Percentiles rank a stretch among this genome's conserved stretches.
Evolutionary conservation across 2,329 filamentous ascomycete genomes (phyloP).

Genomic region (Cladosporium cucumerinum): DNA sequence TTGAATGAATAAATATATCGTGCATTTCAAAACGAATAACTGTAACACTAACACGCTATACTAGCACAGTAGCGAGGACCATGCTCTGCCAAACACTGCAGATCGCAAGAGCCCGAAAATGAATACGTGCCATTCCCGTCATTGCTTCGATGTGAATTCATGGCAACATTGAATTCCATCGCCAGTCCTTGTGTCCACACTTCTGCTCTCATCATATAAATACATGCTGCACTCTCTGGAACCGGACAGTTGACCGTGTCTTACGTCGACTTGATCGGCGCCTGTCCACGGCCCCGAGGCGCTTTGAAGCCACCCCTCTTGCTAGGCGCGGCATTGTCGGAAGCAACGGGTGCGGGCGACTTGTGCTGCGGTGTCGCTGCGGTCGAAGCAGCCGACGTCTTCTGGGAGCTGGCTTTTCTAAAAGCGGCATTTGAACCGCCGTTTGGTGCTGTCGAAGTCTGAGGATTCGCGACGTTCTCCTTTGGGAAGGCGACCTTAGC

Average conservation of each 20-base stretch:
- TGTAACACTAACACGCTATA: conserved; percentile 3
- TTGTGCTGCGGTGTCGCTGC: conserved; percentile 7
- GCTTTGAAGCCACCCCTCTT: conserved; percentile 14
- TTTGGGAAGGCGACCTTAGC: conserved; percentile 4
- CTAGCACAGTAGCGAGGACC: conserved; percentile 10
- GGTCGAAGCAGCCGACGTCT: conserved; percentile 6
- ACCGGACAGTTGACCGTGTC: background rate
- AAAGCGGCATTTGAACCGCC: conserved; percentile 14
- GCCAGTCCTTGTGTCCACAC: background rate
- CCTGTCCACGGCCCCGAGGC: background rate
- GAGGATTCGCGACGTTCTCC: conserved; percentile 8
- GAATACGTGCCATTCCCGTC: background rate
- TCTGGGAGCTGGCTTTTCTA: conserved; percentile 19
- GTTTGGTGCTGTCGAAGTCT: conserved; percentile 6
- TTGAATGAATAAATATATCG: background rate
- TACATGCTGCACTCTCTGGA: background rate
- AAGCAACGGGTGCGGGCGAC: background rate
- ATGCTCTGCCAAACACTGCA: conserved; percentile 6
- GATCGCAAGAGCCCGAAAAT: background rate
- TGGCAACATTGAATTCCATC: background rate
- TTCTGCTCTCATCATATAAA: conserved; percentile 1
- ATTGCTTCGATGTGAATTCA: background rate
- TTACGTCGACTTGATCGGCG: conserved; percentile 3
- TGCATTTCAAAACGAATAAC: background rate
- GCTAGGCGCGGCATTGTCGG: conserved; percentile 7